Evolutionary conservation across 2,329 filamentous ascomycete species (phyloP).

Genomic region (Colletotrichum liaoningense): DNA sequence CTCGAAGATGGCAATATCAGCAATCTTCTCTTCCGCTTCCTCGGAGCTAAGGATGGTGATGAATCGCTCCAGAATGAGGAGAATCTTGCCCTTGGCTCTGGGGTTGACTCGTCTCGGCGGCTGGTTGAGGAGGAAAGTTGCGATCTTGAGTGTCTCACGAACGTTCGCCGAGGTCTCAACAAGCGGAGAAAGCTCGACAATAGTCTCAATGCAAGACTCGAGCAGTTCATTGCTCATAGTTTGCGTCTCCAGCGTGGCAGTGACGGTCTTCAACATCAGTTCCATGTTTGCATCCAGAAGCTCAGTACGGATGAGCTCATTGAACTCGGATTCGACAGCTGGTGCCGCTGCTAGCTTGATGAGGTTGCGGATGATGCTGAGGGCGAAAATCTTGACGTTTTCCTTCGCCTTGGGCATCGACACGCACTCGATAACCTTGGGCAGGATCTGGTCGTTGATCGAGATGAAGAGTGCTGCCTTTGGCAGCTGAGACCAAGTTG

Average conservation of each 20-base stretch:
- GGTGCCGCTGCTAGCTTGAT: slow-evolving; percentile 69
- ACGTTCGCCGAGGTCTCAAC: slow-evolving; percentile 77
- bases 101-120: slow-evolving; percentile 86
- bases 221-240: slow-evolving; percentile 78
- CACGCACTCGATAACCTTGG: slow-evolving; percentile 78
- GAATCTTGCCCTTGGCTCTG: slow-evolving; percentile 82
- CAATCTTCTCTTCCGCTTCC: slow-evolving; percentile 26
- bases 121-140: slow-evolving; percentile 84
- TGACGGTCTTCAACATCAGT: slow-evolving; percentile 74
- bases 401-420: slow-evolving; percentile 81
- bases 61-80: slow-evolving; percentile 85
- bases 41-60: slow-evolving; percentile 67
- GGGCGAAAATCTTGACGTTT: slow-evolving; percentile 84
- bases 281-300: slow-evolving; percentile 69
- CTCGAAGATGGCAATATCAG: slow-evolving; percentile 69
- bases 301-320: slow-evolving; percentile 65
- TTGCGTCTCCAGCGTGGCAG: slow-evolving; percentile 71
- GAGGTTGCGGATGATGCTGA: slow-evolving; percentile 80
- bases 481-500: slow-evolving; percentile 79
- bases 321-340: slow-evolving; percentile 64
- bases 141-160: slow-evolving; percentile 82
- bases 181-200: slow-evolving; percentile 80
- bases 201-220: slow-evolving; percentile 80
- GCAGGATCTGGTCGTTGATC: slow-evolving; percentile 72
- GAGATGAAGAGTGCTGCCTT: slow-evolving; percentile 76